Evolutionary conservation across 306 rosid species (phyloP), one percentile per base, ranked within the genome.

Genomic region (Cucumis hystrix): DNA sequence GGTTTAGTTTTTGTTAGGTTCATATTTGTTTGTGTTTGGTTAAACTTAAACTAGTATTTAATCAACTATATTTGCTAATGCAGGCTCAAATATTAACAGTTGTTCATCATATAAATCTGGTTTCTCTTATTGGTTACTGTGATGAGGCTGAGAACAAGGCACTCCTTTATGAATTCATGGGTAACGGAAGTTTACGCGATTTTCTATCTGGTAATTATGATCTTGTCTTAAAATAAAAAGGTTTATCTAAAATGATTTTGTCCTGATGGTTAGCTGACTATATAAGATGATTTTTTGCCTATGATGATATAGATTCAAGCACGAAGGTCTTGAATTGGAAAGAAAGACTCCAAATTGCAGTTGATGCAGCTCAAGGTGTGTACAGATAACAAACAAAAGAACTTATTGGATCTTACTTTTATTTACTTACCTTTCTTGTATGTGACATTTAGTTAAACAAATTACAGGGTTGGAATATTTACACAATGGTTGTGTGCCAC

Each of bases 401-500:
- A 1, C 9, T 39, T 39, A 41, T 7, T 7, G 11, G 47, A 9
- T 41, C 47, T 41, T 56, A 8, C 45, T 28, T 64, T 43, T 43
- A 41, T 30, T 64, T 64, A 12, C 28, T 39, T 15, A 6, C 28
- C 64, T 20, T 52, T 55, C 45, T 16, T 1, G 67, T 7, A 20
- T 39, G 14, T 51, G 33, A 39, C 66, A 41, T 57, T 35, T 8
- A 25, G 47, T 43, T 74, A 15, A 54, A 30, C 62, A 57, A 57
- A 60, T 33, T 73, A 74, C 79, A 75, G 79, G 83, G 33, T 75
- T 82, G 1, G 84, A 82, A 23, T 82, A 82, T 65, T n/a, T 82
- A 40, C 84, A 82, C 61, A 45, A 73, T 64, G 80, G 78, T 52
- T 78, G 79, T 55, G 68, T 59, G 56, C 83, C 85, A 25, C 61